Evolutionary conservation across 352 stramenopile genomes (phyloP), one percentile per base, ranked within the genome.

Genomic region (Phytopythium boreale): DNA sequence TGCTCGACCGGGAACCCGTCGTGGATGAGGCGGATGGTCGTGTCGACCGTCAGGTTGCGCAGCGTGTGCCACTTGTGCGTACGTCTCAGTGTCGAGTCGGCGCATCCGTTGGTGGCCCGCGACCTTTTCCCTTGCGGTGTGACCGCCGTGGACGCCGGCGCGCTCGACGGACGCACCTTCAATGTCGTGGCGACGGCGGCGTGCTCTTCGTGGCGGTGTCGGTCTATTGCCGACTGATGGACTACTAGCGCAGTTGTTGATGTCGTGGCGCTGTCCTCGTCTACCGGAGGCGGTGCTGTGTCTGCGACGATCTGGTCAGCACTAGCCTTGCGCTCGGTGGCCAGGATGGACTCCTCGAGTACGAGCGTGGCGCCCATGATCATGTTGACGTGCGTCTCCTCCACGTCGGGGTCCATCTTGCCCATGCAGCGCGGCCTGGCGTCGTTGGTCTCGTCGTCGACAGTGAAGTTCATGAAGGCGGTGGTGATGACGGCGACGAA

Each of bases 401-500:
- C 84, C 24, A 79, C 80, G 5, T 74, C 55, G 4, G 68, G 75
- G 49, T 86, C 70, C 61, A 90, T 75, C 52, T 89, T 88, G 39
- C 79, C 71, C 75, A 84, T 84, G 41, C 65, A 82, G 5, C 74
- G 64, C 1, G 70, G 68, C 2, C 72, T 72, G 20, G 66, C 70
- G 22, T 70, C 62, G 17, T 82, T 74, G 26, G 59, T 62, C 12
- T 77, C 65, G 6, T 74, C 76, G 55, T 88, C 84, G 15, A 88
- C 70, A 12, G 80, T 84, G 37, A 90, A 90, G 50, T 87, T 92
- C 82, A 93, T 93, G 60, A 93, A 93, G 17, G 82, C 79, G 4
- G 84, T 93, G 6, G 84, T 93, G 66, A 93, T 93, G 29, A 92
- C 84, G 12, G 84, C 84, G 20, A 93, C 84, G 50, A 93, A 93